These are phyloP conservation scores for Neckera pumila DNA, from an alignment of 225 moss, liverwort and hornwort genomes.

Conservation along the genomic window DNA sequence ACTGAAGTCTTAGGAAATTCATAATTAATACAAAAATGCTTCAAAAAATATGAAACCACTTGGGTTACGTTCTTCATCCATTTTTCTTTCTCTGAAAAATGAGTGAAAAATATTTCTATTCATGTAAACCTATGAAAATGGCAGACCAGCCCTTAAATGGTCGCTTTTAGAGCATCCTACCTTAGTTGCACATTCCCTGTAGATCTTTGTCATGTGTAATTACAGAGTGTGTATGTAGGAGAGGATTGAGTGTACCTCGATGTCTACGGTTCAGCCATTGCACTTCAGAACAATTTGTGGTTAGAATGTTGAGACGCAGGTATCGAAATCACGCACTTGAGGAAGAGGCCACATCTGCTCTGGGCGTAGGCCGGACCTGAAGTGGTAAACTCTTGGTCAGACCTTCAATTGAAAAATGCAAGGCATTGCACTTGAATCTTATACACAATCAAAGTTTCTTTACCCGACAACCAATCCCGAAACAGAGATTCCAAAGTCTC, in stretches of 20 bases:
- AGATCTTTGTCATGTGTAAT: too few relatives aligned
- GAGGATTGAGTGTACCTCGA: neutral
- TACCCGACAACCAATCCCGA: neutral
- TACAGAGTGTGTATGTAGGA: neutral
- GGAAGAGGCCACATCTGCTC: slow-evolving; percentile 16
- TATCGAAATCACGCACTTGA: neutral
- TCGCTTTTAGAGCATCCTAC: too few relatives aligned
- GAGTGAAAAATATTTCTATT: too few relatives aligned
- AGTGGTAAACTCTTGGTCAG: neutral
- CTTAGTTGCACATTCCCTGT: too few relatives aligned
- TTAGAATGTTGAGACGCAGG: neutral
- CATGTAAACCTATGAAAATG: too few relatives aligned
- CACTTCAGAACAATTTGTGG: neutral
- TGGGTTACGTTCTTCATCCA: too few relatives aligned
- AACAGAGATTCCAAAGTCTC: neutral
- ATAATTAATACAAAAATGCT: too few relatives aligned
- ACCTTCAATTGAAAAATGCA: neutral
- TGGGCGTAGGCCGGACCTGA: slow-evolving; percentile 19
- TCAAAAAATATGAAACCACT: too few relatives aligned
- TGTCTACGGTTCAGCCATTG: neutral
- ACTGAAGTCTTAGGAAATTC: too few relatives aligned
- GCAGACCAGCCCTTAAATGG: too few relatives aligned
- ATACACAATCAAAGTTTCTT: neutral
- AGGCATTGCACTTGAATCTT: neutral
- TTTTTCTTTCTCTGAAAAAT: too few relatives aligned